phyloP scores from a whole-genome alignment of 805 yeast genomes.

The Zygotorulaspora sp. region DNA sequence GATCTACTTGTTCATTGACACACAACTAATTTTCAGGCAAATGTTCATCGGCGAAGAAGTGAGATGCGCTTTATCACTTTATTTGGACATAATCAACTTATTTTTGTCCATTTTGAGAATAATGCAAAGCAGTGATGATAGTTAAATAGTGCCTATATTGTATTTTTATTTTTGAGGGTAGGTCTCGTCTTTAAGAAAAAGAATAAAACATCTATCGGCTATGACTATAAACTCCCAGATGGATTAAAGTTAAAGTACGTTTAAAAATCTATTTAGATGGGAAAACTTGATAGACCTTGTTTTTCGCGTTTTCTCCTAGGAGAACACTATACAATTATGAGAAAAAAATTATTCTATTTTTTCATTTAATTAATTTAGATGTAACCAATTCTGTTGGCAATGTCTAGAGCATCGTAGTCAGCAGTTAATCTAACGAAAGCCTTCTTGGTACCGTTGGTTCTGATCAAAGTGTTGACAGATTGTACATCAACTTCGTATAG shows the following conservation, averaged over 20 bases:
- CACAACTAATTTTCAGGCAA: constrained; percentile 71
- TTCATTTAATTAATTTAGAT: constrained; percentile 48
- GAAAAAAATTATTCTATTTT: neutral
- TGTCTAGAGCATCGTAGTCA: constrained; percentile 98
- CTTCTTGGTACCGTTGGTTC: constrained; percentile 99
- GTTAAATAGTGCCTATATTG: neutral
- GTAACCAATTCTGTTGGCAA: constrained; percentile 99
- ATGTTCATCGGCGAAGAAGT: constrained; percentile 80
- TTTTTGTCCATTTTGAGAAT: constrained; percentile 72
- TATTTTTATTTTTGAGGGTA: constrained; percentile 2
- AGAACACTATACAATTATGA: neutral
- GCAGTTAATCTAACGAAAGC: constrained; percentile 99
- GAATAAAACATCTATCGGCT: no score
- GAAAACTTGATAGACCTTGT: constrained; percentile 1
- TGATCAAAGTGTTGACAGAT: constrained; percentile 92
- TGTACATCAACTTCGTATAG: constrained; percentile 93
- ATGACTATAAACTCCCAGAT: no score
- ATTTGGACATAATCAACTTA: constrained; percentile 77
- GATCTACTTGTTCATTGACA: constrained; percentile 71
- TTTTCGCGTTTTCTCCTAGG: neutral
- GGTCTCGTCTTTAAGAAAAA: neutral
- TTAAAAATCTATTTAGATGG: neutral
- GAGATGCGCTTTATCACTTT: constrained; percentile 71
- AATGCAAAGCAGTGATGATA: constrained; percentile 34
- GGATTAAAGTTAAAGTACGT: neutral